These are phyloP conservation scores for Cutaneotrichosporon dermatis DNA, from an alignment of 1,284 basidiomycete genomes.

Conservation along the genomic window DNA sequence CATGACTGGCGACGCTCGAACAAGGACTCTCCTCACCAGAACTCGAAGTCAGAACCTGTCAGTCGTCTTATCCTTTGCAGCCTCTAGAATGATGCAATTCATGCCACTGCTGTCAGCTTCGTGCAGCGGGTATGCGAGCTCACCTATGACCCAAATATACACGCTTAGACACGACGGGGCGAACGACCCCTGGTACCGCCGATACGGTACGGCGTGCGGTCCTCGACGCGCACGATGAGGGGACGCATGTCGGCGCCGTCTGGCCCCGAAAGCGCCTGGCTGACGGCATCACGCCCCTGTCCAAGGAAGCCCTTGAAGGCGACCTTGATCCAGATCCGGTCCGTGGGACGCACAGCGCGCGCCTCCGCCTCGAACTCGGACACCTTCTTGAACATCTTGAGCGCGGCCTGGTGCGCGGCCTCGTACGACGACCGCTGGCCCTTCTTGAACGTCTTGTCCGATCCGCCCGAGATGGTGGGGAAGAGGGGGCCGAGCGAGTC, in stretches of 20 bases:
- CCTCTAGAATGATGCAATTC: conserved; percentile 5
- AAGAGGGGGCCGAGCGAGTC: conserved; percentile 39
- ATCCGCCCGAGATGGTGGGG: conserved; percentile 38
- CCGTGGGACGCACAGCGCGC: background rate
- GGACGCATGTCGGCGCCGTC: conserved; percentile 65
- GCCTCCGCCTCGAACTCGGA: conserved; percentile 37
- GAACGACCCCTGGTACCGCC: conserved; percentile 81
- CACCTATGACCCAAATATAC: conserved; percentile 9
- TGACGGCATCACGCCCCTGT: conserved; percentile 72
- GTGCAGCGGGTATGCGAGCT: background rate
- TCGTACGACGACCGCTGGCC: conserved; percentile 70
- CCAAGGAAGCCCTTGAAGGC: conserved; percentile 72
- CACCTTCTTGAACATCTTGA: conserved; percentile 65
- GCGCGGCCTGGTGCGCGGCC: conserved; percentile 79
- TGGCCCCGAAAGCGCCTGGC: conserved; percentile 64
- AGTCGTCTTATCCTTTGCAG: background rate
- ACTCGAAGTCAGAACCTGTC: too few species aligned
- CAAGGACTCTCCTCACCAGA: too few species aligned
- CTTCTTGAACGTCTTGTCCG: conserved; percentile 65
- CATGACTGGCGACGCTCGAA: too few species aligned
- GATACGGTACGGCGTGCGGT: conserved; percentile 80
- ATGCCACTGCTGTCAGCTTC: conserved; percentile 13
- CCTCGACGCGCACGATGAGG: conserved; percentile 64
- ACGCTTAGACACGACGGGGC: conserved; percentile 32
- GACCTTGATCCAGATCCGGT: conserved; percentile 50